Base-by-base conservation (phyloP, 306 rosid species). In the Lagenaria siceraria region DNA sequence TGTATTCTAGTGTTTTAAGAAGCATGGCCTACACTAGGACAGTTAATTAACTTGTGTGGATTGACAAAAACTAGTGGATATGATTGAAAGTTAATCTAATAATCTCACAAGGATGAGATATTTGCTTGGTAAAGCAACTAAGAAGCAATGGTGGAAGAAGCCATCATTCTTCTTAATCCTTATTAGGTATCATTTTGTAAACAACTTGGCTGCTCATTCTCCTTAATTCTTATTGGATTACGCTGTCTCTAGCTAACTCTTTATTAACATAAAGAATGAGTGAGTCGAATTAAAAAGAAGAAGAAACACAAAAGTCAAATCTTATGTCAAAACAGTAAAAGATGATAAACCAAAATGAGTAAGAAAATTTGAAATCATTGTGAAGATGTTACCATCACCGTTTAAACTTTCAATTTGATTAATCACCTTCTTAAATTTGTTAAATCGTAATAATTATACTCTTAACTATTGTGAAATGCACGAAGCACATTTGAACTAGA, bases 51-150 rank as follows among this genome's bases (percentile, higher is more conserved):
- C 12, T 22, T 6, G 19, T 35, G 49, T 40, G 19, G 33, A 68
- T 68, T 40, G 54, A 68, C 74, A 40, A 68, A 68, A 68, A 21
- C 54, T 40, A 68, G 74, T 68, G 74, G 74, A 6, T 22, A 42
- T 68, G 33, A 40, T 68, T 40, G 53, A 68, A 68, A 68, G 52
- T 66, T 38, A 40, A 65, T 65, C 72, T 18, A 68, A 40, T 68
- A 68, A 68, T 21, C 14, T 53, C 33, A 38, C 31, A 38, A 21
- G 54, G n/a, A 68, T 5, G n/a, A 42, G 35, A 40, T 40, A 22
- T 40, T 68, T 68, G 74, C 54, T 4, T 40, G 53, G 74, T 68
- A 68, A 68, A 68, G 74, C 74, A 36, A 40, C 52, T 66, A 66
- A 66, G 55, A 63, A 3, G 24, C 9, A 63, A 33, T 63, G 70